A percentile compares a stretch with the other conserved stretches of the same genome.
Conservation (phyloP, 2,329 filamentous ascomycete genomes). For the Fusarium sp. region DNA sequence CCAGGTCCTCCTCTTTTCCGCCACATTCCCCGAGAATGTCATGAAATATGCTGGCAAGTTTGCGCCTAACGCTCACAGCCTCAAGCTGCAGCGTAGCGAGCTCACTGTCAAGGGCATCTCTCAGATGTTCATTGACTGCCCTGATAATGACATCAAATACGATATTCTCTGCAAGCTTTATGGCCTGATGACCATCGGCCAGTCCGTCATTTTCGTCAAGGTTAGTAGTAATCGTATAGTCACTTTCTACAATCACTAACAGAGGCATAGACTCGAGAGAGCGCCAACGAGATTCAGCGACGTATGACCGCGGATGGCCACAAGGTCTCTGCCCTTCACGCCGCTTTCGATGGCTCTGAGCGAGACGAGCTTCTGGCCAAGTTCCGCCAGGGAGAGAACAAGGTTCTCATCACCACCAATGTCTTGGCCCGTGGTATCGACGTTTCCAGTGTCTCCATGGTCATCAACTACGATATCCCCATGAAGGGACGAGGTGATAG, state of each 20-base stretch:
- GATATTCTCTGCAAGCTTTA: slow-evolving; percentile 91
- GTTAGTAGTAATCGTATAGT: slow-evolving; percentile 58
- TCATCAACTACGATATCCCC: slow-evolving; percentile 95
- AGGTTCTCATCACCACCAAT: slow-evolving; percentile 98
- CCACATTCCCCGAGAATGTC: slow-evolving; percentile 90
- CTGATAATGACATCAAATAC: slow-evolving; percentile 85
- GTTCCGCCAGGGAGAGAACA: slow-evolving; percentile 88
- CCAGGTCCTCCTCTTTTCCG: slow-evolving; percentile 96
- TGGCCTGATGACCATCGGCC: slow-evolving; percentile 94
- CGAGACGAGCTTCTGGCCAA: slow-evolving; percentile 87
- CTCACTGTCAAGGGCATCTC: slow-evolving; percentile 97
- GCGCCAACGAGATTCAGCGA: slow-evolving; percentile 84
- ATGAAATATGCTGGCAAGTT: slow-evolving; percentile 86
- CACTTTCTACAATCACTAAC: slow-evolving; percentile 26
- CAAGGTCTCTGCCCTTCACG: slow-evolving; percentile 89
- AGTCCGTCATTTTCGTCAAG: slow-evolving; percentile 97
- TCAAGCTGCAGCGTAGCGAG: slow-evolving; percentile 90
- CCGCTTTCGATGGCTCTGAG: slow-evolving; percentile 84
- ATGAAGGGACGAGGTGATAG: slow-evolving; percentile 81
- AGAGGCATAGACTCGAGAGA: slow-evolving; percentile 77
- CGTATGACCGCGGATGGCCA: slow-evolving; percentile 92
- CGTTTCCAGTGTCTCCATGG: slow-evolving; percentile 91
- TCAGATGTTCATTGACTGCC: slow-evolving; percentile 97
- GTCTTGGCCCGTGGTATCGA: slow-evolving; percentile 97
- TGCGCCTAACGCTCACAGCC: slow-evolving; percentile 85